Conservation (phyloP, 139 green algal genomes). For the Volvox reticuliferus region DNA sequence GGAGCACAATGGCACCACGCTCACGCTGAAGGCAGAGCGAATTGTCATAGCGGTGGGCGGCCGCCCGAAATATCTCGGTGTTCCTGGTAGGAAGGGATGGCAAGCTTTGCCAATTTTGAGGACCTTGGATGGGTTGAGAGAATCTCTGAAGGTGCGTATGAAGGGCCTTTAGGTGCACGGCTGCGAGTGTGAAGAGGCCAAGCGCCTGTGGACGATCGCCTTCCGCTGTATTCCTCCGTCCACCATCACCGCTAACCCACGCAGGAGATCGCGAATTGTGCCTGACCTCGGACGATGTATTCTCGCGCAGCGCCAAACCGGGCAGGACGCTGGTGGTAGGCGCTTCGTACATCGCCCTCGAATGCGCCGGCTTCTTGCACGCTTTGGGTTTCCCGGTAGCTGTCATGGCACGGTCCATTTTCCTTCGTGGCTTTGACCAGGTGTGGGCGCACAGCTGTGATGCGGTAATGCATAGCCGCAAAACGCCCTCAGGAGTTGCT, state of each 20-base stretch:
- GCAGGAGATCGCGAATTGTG: constrained; percentile 77
- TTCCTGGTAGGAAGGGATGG: constrained; percentile 48
- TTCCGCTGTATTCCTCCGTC: not conserved
- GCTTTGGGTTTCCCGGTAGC: constrained; percentile 84
- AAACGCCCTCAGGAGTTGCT: too few species aligned
- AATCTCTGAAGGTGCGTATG: too few species aligned
- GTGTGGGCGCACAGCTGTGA: not conserved
- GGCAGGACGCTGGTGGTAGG: constrained; percentile 80
- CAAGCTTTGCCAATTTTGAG: not conserved
- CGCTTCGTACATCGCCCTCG: constrained; percentile 93
- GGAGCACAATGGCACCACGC: constrained; percentile 37
- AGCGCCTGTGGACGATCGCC: too few species aligned
- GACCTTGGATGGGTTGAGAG: not conserved
- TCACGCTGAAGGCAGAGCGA: constrained; percentile 44
- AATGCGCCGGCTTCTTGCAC: constrained; percentile 93
- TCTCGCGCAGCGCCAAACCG: constrained; percentile 75
- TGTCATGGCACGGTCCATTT: constrained; percentile 76
- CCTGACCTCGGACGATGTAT: constrained; percentile 90
- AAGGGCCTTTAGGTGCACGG: too few species aligned
- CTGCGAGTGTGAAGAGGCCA: too few species aligned
- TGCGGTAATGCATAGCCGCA: too few species aligned
- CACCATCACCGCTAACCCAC: not conserved
- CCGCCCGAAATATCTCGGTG: constrained; percentile 61
- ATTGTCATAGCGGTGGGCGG: constrained; percentile 74
- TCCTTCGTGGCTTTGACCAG: constrained; percentile 50